phyloP scores from a whole-genome alignment of 179 eudicot genomes.

The Vitellaria paradoxa region DNA sequence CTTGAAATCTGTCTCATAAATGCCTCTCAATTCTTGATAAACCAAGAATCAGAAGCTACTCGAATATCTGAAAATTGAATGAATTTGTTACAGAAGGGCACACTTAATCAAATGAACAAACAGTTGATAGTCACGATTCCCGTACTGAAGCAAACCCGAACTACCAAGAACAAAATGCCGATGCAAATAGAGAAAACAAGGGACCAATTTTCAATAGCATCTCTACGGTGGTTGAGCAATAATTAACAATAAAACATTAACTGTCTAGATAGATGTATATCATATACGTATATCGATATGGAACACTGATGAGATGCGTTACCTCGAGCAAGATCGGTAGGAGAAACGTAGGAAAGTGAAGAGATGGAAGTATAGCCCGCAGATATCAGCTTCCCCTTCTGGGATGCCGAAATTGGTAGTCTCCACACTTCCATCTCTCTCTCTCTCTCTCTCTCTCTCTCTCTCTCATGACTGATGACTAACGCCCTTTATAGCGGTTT shows the following conservation, averaged over 20 bases:
- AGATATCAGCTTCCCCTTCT: conserved; percentile 65
- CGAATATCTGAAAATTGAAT: neutral
- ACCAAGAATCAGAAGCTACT: neutral
- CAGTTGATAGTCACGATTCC: neutral
- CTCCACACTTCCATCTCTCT: conserved; percentile 56
- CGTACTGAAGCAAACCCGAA: neutral
- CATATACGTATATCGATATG: neutral
- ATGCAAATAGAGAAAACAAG: neutral
- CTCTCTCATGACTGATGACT: neutral
- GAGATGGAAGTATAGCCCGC: conserved; percentile 78
- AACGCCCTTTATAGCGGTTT: neutral
- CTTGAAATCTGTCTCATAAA: no score
- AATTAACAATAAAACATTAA: neutral
- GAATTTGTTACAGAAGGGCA: neutral
- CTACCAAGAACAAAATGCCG: neutral
- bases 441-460: conserved; percentile 22
- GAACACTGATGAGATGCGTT: neutral
- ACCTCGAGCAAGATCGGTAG: conserved; percentile 70
- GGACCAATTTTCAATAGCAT: neutral
- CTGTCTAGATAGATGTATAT: neutral
- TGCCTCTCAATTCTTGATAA: no score
- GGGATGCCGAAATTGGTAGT: conserved; percentile 60
- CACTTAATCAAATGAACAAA: conserved; percentile 7
- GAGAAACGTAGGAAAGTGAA: conserved; percentile 56
- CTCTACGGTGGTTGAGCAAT: neutral